Evolutionary conservation across 805 yeast species (phyloP), one percentile per base, ranked within the genome.

Genomic region (Zygoascus flipseniorum): DNA sequence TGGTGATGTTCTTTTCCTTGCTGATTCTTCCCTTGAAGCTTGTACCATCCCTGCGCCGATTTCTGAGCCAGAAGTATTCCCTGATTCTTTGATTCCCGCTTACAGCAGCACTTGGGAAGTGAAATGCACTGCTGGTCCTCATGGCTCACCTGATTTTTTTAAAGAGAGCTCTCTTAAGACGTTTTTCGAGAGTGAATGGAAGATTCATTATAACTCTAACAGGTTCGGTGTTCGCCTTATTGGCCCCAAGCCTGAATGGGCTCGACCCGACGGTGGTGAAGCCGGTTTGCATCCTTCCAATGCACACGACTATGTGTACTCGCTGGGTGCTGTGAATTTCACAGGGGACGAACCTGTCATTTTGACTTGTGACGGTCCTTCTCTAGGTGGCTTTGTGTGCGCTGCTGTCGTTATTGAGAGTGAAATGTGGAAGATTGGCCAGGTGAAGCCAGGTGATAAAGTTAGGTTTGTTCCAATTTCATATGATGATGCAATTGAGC

Each of bases 301-400:
- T 71, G 90, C 96, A 44, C 98, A 92, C 67, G 99, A 92, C 73
- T 93, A 92, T 65, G 98, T 92, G 51, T 92, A 92, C 69, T 89
- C 98, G 0, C 73, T 89, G 51, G 98, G 99, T 62, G 98, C 99
- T 31, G 85, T 92, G 69, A 93, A 93, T 71, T 93, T 93, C 69
- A 93, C 98, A 37, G 99, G 99, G 71, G 98, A 93, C 71, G 98
- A 92, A 70, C 98, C 98, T 1, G 99, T 92, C 35, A 89, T 92
- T 58, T 77, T 92, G 69, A 89, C 98, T 2, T 88, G 97, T 66
- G 99, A 92, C 72, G 98, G 98, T 58, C 98, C 99, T 43, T 86
- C 96, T 10, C 79, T 92, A 54, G 98, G 99, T 65, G 99, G 99
- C 1, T 93, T 92, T 65, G 97, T 92, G 35, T 92, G 98, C 71